Conservation (phyloP, 148 eudicot species). For the Oxyria digyna region DNA sequence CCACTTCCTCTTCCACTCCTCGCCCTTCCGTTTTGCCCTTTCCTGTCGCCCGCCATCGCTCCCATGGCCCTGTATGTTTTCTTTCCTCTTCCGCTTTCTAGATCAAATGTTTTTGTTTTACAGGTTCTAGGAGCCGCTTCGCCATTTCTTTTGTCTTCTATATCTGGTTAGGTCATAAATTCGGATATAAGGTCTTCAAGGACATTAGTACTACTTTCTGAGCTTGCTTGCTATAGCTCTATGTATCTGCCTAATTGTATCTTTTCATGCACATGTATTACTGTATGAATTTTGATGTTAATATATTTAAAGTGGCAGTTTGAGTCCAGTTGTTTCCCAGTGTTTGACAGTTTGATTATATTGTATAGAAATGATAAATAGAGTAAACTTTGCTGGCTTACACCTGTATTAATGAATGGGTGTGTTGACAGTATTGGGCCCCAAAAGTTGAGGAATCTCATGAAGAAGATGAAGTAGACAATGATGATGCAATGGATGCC, state of each 20-base stretch:
- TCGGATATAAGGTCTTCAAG: neutral
- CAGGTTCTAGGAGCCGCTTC: neutral
- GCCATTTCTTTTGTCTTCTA: neutral
- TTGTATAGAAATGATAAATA: neutral
- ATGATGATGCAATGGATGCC: conserved; percentile 34
- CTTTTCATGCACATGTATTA: neutral
- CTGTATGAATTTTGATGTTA: neutral
- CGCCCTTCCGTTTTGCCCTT: conserved; percentile 63
- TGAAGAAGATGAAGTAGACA: conserved; percentile 15
- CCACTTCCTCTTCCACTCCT: conserved; percentile 39
- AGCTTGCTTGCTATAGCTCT: neutral
- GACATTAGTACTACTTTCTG: neutral
- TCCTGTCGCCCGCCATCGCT: conserved; percentile 89
- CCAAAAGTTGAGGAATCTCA: conserved; percentile 25
- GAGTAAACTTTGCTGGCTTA: neutral
- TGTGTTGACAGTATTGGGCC: conserved; percentile 56
- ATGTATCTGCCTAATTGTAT: neutral
- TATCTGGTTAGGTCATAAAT: neutral
- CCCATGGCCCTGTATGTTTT: conserved; percentile 64
- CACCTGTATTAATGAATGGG: neutral
- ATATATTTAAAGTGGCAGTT: neutral
- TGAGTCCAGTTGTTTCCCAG: no score
- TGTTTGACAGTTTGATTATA: neutral
- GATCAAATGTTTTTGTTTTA: neutral
- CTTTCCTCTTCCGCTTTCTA: neutral